Conservation (phyloP, 352 stramenopile genomes). For the Globisporangium emineosum region DNA sequence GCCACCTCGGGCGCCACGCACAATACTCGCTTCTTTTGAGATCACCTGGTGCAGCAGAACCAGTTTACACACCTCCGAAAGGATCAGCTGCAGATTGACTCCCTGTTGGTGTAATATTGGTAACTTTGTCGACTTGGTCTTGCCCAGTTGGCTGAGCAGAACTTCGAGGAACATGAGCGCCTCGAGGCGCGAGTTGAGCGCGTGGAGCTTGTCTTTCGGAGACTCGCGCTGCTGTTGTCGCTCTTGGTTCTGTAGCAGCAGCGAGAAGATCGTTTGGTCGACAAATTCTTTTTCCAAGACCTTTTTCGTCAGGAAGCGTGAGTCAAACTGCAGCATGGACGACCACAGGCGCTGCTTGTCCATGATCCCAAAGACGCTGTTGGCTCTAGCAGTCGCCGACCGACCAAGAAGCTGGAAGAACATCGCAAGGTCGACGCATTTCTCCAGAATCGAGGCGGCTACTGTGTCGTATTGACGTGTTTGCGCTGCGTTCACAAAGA, state of each 20-base stretch:
- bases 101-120: too few species aligned
- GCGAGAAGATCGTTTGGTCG: constrained; percentile 12
- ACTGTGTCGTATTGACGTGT: neutral
- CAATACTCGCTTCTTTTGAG: constrained; percentile 16
- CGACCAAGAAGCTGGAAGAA: constrained; percentile 17
- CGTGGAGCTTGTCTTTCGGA: neutral
- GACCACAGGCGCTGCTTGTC: constrained; percentile 30
- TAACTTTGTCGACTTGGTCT: neutral
- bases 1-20: constrained; percentile 5
- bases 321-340: constrained; percentile 24
- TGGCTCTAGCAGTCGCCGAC: neutral
- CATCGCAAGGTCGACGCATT: constrained; percentile 9
- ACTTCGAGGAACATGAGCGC: constrained; percentile 22
- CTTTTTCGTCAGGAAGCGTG: constrained; percentile 13
- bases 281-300: constrained; percentile 27
- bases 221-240: neutral
- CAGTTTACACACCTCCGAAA: constrained; percentile 26
- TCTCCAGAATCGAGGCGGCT: constrained; percentile 6
- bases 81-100: constrained; percentile 24
- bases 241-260: neutral
- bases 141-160: constrained; percentile 11
- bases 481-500: constrained; percentile 6
- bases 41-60: constrained; percentile 20
- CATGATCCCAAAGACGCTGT: constrained; percentile 6
- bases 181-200: constrained; percentile 21